Evolutionary conservation across 2,329 filamentous ascomycete species (phyloP), one percentile per base, ranked within the genome.

Genomic region (Phialophora chinensis): DNA sequence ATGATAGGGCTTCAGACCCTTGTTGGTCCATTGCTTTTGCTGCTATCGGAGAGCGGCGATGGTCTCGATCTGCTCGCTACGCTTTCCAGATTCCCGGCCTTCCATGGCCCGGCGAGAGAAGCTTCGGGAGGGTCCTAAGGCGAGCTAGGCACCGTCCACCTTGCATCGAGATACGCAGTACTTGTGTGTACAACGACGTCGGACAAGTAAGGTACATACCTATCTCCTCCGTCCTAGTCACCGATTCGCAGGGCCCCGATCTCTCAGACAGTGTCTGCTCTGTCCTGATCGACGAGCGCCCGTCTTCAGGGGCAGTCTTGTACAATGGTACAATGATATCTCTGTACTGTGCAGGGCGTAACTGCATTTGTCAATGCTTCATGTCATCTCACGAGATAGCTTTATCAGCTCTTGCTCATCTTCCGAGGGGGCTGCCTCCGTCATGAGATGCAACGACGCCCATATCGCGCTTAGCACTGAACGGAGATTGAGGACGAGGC

Each of bases 41-140:
- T 52, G 53, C 53, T 55, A n/a, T 55, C 53, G 53, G 53, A 55
- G 53, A 35, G 53, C 53, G 53, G 53, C 53, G 53, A 55, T 55
- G 53, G 29, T n/a, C 23, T 50, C 14, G 38, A 42, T 56, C 53
- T 56, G n/a, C 6, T 31, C 53, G 29, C 23, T 4, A 38, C 8
- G 23, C 38, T 12, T 29, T 27, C 2, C 38, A 35, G 17, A 59
- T 59, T 31, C 10, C 38, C 20, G 56, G 14, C 25, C 53, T 33
- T 56, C 38, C 38, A 44, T 20, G 38, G 17, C 6, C 6, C 27
- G 27, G 17, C 38, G 14, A 44, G 14, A 6, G 38, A n/a, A 20
- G 14, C 1, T 52, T 29, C 49, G 49, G 20, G 27, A 52, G 23
- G 10, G 49, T 52, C 49, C 49, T 52, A 52, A 10, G 10, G 5